Percentiles rank a stretch among this genome's conserved stretches.
These are phyloP conservation scores for Globisporangium solare DNA, from an alignment of 352 stramenopile genomes.

Conservation along the genomic window DNA sequence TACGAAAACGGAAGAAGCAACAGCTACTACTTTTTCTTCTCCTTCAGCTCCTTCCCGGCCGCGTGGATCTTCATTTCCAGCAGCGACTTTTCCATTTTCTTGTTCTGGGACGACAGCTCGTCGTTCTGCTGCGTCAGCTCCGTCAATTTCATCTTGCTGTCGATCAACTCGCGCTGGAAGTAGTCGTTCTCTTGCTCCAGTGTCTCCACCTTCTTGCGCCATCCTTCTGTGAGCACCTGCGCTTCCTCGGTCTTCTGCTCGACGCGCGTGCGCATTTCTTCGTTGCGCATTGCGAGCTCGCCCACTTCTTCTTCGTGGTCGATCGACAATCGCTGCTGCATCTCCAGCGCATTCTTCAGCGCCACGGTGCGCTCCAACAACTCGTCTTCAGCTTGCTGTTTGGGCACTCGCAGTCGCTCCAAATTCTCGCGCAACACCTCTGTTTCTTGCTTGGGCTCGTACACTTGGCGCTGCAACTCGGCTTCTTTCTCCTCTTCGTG, in stretches of 20 bases:
- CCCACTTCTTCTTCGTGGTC: constrained; percentile 45
- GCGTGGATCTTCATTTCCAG: constrained; percentile 47
- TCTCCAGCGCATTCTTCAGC: constrained; percentile 42
- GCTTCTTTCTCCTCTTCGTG: constrained; percentile 32
- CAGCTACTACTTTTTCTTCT: constrained; percentile 35
- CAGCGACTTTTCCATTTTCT: constrained; percentile 59
- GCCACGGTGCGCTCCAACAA: constrained; percentile 33
- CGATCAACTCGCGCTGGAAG: constrained; percentile 77
- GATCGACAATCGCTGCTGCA: constrained; percentile 28
- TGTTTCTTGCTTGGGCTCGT: constrained; percentile 46
- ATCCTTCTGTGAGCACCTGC: constrained; percentile 30
- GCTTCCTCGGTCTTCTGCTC: constrained; percentile 33
- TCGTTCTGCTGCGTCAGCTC: constrained; percentile 72
- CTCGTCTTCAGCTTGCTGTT: constrained; percentile 49
- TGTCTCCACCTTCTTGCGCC: constrained; percentile 27
- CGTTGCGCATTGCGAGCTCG: constrained; percentile 40
- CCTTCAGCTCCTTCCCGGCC: constrained; percentile 32
- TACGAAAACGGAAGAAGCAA: neutral
- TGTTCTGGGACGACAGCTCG: constrained; percentile 52
- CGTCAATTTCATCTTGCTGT: constrained; percentile 81
- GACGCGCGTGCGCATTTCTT: constrained; percentile 39
- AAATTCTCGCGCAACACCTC: constrained; percentile 43
- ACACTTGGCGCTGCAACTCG: constrained; percentile 48
- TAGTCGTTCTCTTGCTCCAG: constrained; percentile 79
- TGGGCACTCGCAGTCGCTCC: constrained; percentile 36